phyloP scores from a whole-genome alignment of 2,329 filamentous ascomycete genomes.

The Bipolaris sorokiniana region DNA sequence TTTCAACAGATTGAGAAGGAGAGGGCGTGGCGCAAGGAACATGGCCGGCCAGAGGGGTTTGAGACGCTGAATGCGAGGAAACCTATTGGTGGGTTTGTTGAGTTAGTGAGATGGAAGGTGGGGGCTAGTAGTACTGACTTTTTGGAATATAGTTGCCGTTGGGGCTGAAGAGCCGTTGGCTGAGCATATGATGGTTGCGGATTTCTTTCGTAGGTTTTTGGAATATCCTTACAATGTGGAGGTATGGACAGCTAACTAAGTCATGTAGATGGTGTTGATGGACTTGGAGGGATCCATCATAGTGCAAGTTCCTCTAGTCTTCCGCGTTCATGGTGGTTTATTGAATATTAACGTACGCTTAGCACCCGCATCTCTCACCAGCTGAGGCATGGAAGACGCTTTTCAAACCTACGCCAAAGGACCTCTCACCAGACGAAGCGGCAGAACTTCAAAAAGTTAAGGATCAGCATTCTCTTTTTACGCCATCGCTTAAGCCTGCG shows the following conservation, averaged over 20 bases:
- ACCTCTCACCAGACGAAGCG: slow-evolving; percentile 40
- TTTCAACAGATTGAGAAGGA: slow-evolving; percentile 94
- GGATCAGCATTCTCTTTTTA: slow-evolving; percentile 64
- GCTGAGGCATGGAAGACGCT: slow-evolving; percentile 56
- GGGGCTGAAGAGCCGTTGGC: slow-evolving; percentile 86
- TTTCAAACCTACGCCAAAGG: slow-evolving; percentile 47
- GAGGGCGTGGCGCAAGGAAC: slow-evolving; percentile 76
- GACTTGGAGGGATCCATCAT: slow-evolving; percentile 57
- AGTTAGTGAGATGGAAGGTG: not conserved
- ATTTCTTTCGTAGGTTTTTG: slow-evolving; percentile 76
- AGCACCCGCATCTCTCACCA: slow-evolving; percentile 58
- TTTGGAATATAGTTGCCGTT: slow-evolving; percentile 66
- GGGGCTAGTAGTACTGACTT: not conserved
- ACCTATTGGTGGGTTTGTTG: slow-evolving; percentile 62
- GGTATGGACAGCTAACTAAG: slow-evolving; percentile 10
- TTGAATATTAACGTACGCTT: slow-evolving; percentile 2
- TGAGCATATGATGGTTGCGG: slow-evolving; percentile 72
- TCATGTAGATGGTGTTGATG: slow-evolving; percentile 54
- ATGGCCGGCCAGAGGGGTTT: slow-evolving; percentile 73
- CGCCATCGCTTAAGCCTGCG: slow-evolving; percentile 72
- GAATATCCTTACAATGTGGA: not conserved
- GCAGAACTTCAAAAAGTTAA: slow-evolving; percentile 47
- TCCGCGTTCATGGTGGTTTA: not conserved
- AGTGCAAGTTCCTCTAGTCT: slow-evolving; percentile 40
- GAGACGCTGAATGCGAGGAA: slow-evolving; percentile 73